These are phyloP conservation scores for Boletus rufocinnamomeus DNA, from an alignment of 768 basidiomycete genomes.

Conservation along the genomic window DNA sequence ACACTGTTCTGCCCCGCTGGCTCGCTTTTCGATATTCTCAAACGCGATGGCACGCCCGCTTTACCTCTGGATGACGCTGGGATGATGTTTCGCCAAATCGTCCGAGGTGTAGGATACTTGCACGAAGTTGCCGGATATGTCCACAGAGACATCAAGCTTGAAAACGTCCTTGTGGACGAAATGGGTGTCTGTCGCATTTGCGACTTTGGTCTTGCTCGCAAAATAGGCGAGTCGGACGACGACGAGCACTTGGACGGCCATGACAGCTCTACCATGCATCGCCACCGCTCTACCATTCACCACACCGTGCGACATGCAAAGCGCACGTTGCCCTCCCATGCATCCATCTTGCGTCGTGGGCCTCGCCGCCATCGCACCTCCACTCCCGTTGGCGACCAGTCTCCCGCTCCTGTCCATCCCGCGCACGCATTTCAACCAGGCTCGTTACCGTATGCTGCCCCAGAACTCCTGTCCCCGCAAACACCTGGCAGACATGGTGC, in stretches of 20 bases:
- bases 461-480: slow-evolving; percentile 77
- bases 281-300: slow-evolving; percentile 32
- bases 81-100: slow-evolving; percentile 85
- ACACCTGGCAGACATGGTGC: slow-evolving; percentile 37
- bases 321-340: slow-evolving; percentile 18
- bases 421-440: slow-evolving; percentile 64
- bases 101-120: slow-evolving; percentile 78
- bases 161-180: slow-evolving; percentile 93
- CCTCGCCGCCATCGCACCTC: slow-evolving; percentile 54
- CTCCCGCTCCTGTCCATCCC: slow-evolving; percentile 34
- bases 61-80: slow-evolving; percentile 78
- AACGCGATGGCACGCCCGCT: slow-evolving; percentile 65
- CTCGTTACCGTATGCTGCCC: slow-evolving; percentile 88
- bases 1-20: slow-evolving; percentile 84
- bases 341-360: slow-evolving; percentile 28
- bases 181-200: slow-evolving; percentile 81
- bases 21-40: slow-evolving; percentile 80
- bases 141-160: slow-evolving; percentile 95
- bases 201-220: slow-evolving; percentile 82
- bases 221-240: slow-evolving; percentile 54
- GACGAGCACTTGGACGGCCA: slow-evolving; percentile 30
- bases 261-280: slow-evolving; percentile 13
- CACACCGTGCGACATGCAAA: slow-evolving; percentile 30
- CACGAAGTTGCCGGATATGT: slow-evolving; percentile 76
- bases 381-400: slow-evolving; percentile 40